These are phyloP conservation scores for Croton setiger DNA, from an alignment of 441 rosid species.

Conservation along the genomic window DNA sequence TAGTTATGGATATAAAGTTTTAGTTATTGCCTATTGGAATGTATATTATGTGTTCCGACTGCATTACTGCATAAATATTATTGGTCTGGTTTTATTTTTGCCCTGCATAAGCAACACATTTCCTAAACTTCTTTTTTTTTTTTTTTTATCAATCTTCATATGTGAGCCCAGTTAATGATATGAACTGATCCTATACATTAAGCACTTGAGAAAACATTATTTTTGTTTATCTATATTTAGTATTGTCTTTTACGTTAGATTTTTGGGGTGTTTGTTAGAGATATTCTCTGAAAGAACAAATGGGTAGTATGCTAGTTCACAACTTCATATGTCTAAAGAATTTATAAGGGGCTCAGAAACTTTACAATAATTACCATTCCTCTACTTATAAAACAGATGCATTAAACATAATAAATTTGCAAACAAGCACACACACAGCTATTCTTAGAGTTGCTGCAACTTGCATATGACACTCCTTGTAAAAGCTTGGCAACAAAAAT, in stretches of 20 bases:
- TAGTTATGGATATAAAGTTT: too few species aligned
- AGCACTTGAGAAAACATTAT: neutral
- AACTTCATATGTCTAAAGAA: neutral
- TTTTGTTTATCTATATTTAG: neutral
- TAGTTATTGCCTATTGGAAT: too few species aligned
- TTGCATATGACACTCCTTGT: neutral
- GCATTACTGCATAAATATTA: neutral
- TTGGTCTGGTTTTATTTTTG: neutral
- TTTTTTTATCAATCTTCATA: neutral
- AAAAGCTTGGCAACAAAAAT: neutral
- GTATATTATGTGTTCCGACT: too few species aligned
- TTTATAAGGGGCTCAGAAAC: neutral
- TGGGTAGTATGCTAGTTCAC: neutral
- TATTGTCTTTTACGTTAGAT: neutral
- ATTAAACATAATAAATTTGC: neutral
- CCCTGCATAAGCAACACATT: neutral
- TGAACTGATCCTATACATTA: neutral
- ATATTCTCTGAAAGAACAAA: neutral
- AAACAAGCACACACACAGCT: neutral
- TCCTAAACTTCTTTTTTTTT: neutral
- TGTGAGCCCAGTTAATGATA: neutral
- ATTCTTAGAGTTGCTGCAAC: too few species aligned
- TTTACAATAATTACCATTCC: neutral
- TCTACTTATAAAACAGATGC: neutral
- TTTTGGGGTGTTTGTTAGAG: neutral